Evolutionary conservation across 495 filamentous ascomycete species (phyloP).

Genomic region (Rusavskia elegans): DNA sequence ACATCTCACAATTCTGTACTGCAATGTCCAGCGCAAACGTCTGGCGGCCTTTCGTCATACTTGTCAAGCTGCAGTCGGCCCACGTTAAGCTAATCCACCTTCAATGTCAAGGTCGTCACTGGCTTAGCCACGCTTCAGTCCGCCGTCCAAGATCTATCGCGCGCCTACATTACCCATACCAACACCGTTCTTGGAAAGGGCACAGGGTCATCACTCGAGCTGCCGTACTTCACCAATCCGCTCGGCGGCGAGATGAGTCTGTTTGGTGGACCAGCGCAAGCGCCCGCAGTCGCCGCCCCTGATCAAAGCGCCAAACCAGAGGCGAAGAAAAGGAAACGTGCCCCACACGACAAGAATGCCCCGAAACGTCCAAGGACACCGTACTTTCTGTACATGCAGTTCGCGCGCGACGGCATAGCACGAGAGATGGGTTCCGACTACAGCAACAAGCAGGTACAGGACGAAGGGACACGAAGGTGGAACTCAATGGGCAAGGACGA

Average conservation of each 20-base stretch:
- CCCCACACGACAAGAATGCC: constrained; percentile 72
- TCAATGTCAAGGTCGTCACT: constrained; percentile 47
- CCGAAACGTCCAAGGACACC: constrained; percentile 88
- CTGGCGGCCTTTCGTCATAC: too few species aligned
- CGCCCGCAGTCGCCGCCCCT: constrained; percentile 15
- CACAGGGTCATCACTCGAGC: constrained; percentile 32
- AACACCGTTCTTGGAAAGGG: constrained; percentile 58
- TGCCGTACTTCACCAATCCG: constrained; percentile 29
- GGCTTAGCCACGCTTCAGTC: constrained; percentile 56
- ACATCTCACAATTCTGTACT: constrained; percentile 5
- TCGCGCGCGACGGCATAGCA: constrained; percentile 60
- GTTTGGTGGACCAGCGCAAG: constrained; percentile 17
- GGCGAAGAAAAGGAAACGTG: constrained; percentile 72
- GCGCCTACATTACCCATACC: constrained; percentile 69
- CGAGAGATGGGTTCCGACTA: constrained; percentile 53
- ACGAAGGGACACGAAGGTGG: constrained; percentile 75
- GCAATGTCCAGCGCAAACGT: background rate
- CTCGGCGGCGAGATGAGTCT: constrained; percentile 24
- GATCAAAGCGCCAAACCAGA: constrained; percentile 25
- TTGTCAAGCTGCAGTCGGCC: constrained; percentile 13
- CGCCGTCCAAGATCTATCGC: constrained; percentile 54
- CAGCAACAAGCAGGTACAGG: constrained; percentile 62
- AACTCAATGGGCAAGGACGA: constrained; percentile 50
- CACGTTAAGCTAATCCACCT: constrained; percentile 1
- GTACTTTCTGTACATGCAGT: constrained; percentile 85